Evolutionary conservation across 768 basidiomycete species (phyloP).

Genomic region (Auricularia cornea): DNA sequence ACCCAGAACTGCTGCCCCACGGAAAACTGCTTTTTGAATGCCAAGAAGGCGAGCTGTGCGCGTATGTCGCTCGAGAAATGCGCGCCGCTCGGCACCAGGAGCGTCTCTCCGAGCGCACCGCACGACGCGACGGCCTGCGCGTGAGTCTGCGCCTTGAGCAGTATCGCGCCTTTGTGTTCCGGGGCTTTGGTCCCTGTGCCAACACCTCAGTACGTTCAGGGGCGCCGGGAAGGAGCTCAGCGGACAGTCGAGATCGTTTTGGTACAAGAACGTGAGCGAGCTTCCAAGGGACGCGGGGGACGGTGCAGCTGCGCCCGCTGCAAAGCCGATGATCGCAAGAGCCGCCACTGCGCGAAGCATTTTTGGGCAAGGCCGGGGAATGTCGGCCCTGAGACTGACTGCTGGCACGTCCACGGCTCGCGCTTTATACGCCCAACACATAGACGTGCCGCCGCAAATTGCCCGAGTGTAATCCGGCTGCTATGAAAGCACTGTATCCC

Average conservation of each 20-base stretch:
- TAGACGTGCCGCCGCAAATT: too few species aligned
- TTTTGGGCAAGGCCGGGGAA: too few species aligned
- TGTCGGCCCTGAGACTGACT: too few species aligned
- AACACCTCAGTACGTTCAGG: background rate
- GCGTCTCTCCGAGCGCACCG: constrained; percentile 4
- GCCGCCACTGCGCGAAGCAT: background rate
- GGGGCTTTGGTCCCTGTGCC: constrained; percentile 8
- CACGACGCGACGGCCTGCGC: constrained; percentile 6
- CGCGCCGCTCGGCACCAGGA: constrained; percentile 2
- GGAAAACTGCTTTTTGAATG: background rate
- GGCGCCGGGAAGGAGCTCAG: too few species aligned
- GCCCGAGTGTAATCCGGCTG: too few species aligned
- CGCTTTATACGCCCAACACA: too few species aligned
- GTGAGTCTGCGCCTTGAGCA: constrained; percentile 4
- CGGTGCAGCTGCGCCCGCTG: background rate
- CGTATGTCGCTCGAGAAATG: constrained; percentile 4
- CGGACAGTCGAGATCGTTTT: constrained; percentile 27
- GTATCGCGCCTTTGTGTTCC: constrained; percentile 7
- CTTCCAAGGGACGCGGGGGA: background rate
- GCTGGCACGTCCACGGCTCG: too few species aligned
- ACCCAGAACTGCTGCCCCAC: constrained; percentile 6
- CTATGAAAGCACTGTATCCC: too few species aligned
- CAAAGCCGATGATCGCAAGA: background rate
- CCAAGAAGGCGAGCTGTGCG: constrained; percentile 1
- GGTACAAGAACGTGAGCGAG: constrained; percentile 23